A percentile compares a stretch with the other conserved stretches of the same genome.
These are phyloP conservation scores for Mikania micrantha DNA, from an alignment of 129 eudicot species.

Conservation along the genomic window DNA sequence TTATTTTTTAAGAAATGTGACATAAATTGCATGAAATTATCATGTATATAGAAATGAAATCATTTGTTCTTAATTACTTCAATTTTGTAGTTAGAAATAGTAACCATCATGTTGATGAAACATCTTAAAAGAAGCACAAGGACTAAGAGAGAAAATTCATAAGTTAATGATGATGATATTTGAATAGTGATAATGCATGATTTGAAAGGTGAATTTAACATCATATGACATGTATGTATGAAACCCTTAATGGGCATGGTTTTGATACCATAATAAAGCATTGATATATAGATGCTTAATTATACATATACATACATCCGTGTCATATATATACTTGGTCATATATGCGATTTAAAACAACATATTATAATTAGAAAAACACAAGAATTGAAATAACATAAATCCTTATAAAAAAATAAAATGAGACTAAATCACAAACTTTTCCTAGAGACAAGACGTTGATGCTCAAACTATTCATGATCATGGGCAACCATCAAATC, in stretches of 20 bases:
- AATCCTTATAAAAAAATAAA: background rate
- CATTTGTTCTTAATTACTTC: too few relatives aligned
- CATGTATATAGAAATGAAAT: too few relatives aligned
- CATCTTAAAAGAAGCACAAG: constrained; percentile 8
- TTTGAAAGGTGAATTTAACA: background rate
- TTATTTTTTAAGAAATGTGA: too few relatives aligned
- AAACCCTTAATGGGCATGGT: constrained; percentile 8
- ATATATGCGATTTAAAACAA: background rate
- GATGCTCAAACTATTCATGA: background rate
- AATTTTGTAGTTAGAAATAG: constrained; percentile 42
- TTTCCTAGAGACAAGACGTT: background rate
- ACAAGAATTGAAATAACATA: background rate
- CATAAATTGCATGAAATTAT: too few relatives aligned
- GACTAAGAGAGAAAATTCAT: background rate
- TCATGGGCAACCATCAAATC: background rate
- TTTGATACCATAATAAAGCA: background rate
- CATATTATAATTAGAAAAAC: background rate
- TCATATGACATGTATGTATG: background rate
- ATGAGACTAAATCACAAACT: background rate
- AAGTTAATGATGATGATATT: background rate
- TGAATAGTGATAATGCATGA: background rate
- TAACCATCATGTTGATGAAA: constrained; percentile 30
- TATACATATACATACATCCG: background rate
- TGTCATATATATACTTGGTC: background rate
- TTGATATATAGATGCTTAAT: background rate